Percentiles rank a stretch among this genome's conserved stretches.
Evolutionary conservation across 2,329 filamentous ascomycete species (phyloP).

Genomic region (Pseudogymnoascus sp.): DNA sequence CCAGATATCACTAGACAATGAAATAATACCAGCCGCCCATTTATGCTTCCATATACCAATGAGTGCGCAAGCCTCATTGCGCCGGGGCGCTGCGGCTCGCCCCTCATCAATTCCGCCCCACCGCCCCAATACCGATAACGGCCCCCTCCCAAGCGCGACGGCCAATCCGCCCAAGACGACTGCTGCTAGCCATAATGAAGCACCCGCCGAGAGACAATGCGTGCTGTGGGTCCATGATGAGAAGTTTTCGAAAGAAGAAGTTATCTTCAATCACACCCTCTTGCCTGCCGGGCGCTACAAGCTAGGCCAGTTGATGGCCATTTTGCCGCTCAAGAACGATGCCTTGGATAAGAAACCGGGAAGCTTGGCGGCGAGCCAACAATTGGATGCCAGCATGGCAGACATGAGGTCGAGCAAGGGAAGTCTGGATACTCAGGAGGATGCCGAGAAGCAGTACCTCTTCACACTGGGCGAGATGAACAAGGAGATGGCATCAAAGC

Average conservation of each 20-base stretch:
- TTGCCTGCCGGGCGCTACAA: conserved; percentile 56
- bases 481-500: conserved; percentile 56
- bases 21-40: not conserved
- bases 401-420: conserved; percentile 17
- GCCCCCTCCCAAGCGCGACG: not conserved
- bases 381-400: conserved; percentile 16
- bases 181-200: not conserved
- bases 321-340: conserved; percentile 53
- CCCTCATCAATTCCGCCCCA: not conserved
- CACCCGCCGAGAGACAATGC: conserved; percentile 23
- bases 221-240: conserved; percentile 46
- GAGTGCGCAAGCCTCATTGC: conserved; percentile 8
- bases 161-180: not conserved
- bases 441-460: conserved; percentile 47
- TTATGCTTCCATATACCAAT: conserved; percentile 6
- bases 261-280: conserved; percentile 67
- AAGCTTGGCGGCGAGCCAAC: conserved; percentile 15
- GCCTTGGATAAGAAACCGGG: conserved; percentile 26
- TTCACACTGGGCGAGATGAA: conserved; percentile 66
- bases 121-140: not conserved
- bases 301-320: conserved; percentile 63
- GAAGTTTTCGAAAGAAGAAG: conserved; percentile 67
- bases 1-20: not conserved
- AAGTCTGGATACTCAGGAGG: conserved; percentile 20
- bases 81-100: conserved; percentile 4